These are phyloP conservation scores for Lachnellula suecica DNA, from an alignment of 2,329 filamentous ascomycete genomes.

Conservation along the genomic window DNA sequence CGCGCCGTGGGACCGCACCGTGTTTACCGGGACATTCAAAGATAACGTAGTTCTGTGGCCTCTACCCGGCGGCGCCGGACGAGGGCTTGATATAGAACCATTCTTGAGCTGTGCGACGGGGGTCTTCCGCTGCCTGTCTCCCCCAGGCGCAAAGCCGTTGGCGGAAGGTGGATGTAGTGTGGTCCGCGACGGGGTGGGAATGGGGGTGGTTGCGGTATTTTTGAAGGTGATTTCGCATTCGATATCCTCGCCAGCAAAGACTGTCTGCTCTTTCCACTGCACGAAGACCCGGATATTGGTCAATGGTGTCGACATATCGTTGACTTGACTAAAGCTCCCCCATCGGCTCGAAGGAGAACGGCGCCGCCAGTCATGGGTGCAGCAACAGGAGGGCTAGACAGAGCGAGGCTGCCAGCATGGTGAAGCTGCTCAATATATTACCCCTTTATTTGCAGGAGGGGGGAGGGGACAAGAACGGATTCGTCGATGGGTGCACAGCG, in stretches of 20 bases:
- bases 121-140: slow-evolving; percentile 29
- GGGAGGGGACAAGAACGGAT: not conserved
- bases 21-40: slow-evolving; percentile 49
- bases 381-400: slow-evolving; percentile 16
- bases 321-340: slow-evolving; percentile 22
- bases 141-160: slow-evolving; percentile 24
- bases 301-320: slow-evolving; percentile 41
- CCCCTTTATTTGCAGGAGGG: not conserved
- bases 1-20: slow-evolving; percentile 14
- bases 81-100: slow-evolving; percentile 42
- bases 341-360: slow-evolving; percentile 30
- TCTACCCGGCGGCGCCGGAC: slow-evolving; percentile 40
- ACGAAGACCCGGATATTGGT: slow-evolving; percentile 93
- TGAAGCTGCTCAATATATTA: too few species aligned
- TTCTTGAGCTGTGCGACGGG: slow-evolving; percentile 36
- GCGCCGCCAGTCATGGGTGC: slow-evolving; percentile 32
- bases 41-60: slow-evolving; percentile 70
- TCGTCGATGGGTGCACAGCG: too few species aligned
- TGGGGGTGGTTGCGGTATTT: slow-evolving; percentile 56
- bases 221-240: slow-evolving; percentile 96
- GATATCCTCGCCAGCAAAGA: slow-evolving; percentile 95
- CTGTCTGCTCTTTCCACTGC: slow-evolving; percentile 88
- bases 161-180: slow-evolving; percentile 24
- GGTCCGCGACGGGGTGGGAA: slow-evolving; percentile 20
- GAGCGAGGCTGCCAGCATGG: slow-evolving; percentile 23